phyloP scores from a whole-genome alignment of 257 asterid species.

The Gentiana dahurica region DNA sequence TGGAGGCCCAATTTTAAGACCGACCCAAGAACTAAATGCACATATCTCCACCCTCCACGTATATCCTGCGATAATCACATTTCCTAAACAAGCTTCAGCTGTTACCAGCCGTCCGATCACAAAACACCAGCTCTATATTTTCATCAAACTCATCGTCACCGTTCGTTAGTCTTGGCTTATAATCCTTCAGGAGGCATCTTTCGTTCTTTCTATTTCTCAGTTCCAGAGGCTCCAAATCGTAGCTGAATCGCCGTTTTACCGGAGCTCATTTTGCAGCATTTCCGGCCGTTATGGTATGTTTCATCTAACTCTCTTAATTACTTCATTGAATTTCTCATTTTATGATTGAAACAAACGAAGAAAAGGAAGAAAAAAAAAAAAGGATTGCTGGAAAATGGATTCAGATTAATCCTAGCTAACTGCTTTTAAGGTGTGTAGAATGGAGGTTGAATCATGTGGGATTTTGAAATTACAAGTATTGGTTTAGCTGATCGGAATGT shows the following conservation, averaged over 20 bases:
- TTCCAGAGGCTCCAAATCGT: background rate
- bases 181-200: background rate
- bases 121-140: background rate
- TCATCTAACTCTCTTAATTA: background rate
- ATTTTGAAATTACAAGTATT: background rate
- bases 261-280: constrained; percentile 2
- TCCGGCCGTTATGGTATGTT: constrained; percentile 32
- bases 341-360: background rate
- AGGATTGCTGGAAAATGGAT: background rate
- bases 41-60: constrained; percentile 20
- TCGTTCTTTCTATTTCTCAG: background rate
- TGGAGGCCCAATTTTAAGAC: no score
- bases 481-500: background rate
- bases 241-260: constrained; percentile 14
- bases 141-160: constrained; percentile 17
- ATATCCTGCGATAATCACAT: constrained; percentile 13
- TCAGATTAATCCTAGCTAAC: background rate
- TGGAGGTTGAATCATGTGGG: constrained; percentile 1
- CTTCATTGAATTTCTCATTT: background rate
- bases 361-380: no score
- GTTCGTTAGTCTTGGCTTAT: background rate
- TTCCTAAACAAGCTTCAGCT: background rate
- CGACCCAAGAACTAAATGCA: background rate
- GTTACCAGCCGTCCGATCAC: constrained; percentile 20
- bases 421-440: background rate